Percentiles rank a stretch among this genome's conserved stretches.
Conservation (phyloP, 441 rosid species). For the Erysimum cheiri region DNA sequence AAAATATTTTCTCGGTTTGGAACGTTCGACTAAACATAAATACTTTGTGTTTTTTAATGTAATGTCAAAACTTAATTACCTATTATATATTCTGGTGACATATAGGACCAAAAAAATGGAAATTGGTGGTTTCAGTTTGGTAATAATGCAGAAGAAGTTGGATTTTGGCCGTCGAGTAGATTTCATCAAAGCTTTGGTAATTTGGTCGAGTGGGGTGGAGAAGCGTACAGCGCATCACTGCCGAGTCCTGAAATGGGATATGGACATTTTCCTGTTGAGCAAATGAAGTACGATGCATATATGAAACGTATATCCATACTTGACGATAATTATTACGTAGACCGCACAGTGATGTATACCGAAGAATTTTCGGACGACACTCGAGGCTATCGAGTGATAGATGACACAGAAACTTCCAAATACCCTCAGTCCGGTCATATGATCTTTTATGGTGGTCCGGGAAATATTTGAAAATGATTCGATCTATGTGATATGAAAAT, state of each 20-base stretch:
- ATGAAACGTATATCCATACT: conserved; percentile 16
- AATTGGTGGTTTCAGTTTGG: conserved; percentile 3
- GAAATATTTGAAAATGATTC: not conserved
- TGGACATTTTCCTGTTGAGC: not conserved
- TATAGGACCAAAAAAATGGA: conserved; percentile 17
- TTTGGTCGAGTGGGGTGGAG: conserved; percentile 34
- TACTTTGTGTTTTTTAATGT: not conserved
- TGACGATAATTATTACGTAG: not conserved
- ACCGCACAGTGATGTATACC: not conserved
- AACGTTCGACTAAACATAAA: not conserved
- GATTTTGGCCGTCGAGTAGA: conserved; percentile 5
- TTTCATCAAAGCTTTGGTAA: not conserved
- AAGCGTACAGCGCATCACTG: conserved; percentile 21
- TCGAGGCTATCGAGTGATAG: not conserved
- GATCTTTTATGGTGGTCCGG: conserved; percentile 28
- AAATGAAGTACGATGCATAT: not conserved
- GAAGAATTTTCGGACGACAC: not conserved
- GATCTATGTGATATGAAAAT: not conserved
- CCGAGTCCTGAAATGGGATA: conserved; percentile 34
- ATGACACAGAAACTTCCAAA: too few relatives aligned
- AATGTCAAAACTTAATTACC: not conserved
- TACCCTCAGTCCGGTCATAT: not conserved
- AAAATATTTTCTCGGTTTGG: not conserved
- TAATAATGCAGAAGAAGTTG: not conserved
- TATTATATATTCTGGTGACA: not conserved